These are phyloP conservation scores for Veloboletus limbatus DNA, from an alignment of 1,284 basidiomycete species.

Conservation along the genomic window DNA sequence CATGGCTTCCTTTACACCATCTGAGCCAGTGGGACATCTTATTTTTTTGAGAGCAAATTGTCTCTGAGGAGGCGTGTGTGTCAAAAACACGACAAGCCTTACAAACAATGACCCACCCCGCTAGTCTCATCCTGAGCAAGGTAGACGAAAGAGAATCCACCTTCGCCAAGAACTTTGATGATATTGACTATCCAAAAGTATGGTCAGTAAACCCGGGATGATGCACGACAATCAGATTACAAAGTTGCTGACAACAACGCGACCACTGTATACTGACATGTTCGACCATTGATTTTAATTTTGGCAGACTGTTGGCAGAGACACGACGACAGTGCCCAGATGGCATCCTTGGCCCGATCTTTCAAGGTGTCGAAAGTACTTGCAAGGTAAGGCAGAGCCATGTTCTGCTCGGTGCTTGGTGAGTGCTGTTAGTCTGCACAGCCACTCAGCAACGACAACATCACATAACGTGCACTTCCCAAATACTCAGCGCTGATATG, in stretches of 20 bases:
- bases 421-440: conserved; percentile 4
- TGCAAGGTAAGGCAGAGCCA: conserved; percentile 31
- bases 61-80: conserved; percentile 43
- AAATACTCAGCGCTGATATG: conserved; percentile 22
- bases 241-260: conserved; percentile 2
- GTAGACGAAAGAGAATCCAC: conserved; percentile 94
- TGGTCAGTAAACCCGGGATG: conserved; percentile 1
- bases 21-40: conserved; percentile 77
- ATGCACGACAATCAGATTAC: conserved; percentile 2
- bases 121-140: conserved; percentile 84
- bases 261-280: conserved; percentile 55
- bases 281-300: conserved; percentile 91
- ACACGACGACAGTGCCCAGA: conserved; percentile 77
- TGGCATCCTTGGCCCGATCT: conserved; percentile 74
- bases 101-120: conserved; percentile 48
- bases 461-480: no score
- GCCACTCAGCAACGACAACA: conserved; percentile 17
- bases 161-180: conserved; percentile 87
- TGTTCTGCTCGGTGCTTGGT: conserved; percentile 2
- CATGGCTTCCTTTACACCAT: conserved; percentile 84
- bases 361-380: conserved; percentile 60
- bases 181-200: conserved; percentile 64
- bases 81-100: not conserved
- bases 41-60: conserved; percentile 96
- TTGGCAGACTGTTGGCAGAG: conserved; percentile 77